These are phyloP conservation scores for Hirschfeldia incana DNA, from an alignment of 345 rosid species.

Conservation along the genomic window DNA sequence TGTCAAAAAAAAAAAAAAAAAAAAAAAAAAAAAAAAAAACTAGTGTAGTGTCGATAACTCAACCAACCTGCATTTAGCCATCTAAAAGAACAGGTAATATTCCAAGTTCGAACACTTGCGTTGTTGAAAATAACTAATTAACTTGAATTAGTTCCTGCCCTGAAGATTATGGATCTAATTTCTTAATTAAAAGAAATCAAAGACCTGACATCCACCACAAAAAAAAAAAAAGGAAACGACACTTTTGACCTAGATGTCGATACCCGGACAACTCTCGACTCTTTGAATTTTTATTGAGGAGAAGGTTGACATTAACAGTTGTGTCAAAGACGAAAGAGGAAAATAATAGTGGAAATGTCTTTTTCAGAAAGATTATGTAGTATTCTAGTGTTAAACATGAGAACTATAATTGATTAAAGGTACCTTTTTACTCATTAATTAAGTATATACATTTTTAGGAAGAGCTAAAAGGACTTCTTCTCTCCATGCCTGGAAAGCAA, in stretches of 20 bases:
- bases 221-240: background rate
- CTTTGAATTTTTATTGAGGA: background rate
- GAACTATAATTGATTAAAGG: conserved; percentile 37
- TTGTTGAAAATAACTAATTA: background rate
- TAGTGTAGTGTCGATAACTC: background rate
- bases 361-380: conserved; percentile 34
- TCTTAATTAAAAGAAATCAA: background rate
- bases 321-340: conserved; percentile 32
- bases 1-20: too few species aligned
- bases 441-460: background rate
- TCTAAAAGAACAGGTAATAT: background rate
- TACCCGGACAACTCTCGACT: background rate
- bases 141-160: background rate
- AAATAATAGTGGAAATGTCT: conserved; percentile 38
- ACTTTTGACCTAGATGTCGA: conserved; percentile 12
- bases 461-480: conserved; percentile 28
- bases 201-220: background rate
- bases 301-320: conserved; percentile 9
- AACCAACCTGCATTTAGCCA: background rate
- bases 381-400: conserved; percentile 11
- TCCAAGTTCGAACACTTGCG: background rate
- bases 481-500: conserved; percentile 26
- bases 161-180: background rate
- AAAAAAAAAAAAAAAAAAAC: background rate
- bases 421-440: conserved; percentile 27